Percentiles rank a stretch among this genome's conserved stretches.
Evolutionary conservation across 108 stramenopile species (phyloP).

Genomic region (Skeletonema menzelii): DNA sequence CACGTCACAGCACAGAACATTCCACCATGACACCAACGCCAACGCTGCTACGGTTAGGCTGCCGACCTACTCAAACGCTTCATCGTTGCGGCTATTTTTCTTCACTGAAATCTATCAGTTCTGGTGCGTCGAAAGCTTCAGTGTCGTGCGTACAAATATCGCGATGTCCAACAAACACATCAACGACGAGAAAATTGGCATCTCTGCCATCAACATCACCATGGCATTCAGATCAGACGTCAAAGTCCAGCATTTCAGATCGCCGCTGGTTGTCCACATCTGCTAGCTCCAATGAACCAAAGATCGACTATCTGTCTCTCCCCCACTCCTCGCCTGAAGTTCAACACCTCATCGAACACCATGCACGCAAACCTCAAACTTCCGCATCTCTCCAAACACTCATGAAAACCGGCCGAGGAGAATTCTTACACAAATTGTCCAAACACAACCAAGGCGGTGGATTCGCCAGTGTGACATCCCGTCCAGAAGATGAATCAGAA

Average conservation of each 20-base stretch:
- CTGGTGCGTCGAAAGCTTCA: not conserved
- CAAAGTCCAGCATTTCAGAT: not conserved
- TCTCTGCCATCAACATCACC: not conserved
- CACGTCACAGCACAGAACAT: not conserved
- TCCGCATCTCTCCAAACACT: constrained; percentile 74
- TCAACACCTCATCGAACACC: constrained; percentile 16
- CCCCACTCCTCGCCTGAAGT: constrained; percentile 26
- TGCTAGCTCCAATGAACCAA: not conserved
- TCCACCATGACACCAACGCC: not conserved
- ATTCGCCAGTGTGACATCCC: constrained; percentile 16
- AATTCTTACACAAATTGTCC: constrained; percentile 67
- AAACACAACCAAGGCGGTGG: constrained; percentile 11
- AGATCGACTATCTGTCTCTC: constrained; percentile 9
- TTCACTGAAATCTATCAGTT: not conserved
- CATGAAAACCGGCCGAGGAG: constrained; percentile 86
- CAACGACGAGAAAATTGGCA: not conserved
- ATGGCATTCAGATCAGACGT: not conserved
- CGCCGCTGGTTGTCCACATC: not conserved
- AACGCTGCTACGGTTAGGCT: not conserved
- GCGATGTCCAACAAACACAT: not conserved
- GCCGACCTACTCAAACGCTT: not conserved
- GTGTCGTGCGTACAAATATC: not conserved
- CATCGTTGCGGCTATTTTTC: not conserved
- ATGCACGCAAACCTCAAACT: constrained; percentile 54
- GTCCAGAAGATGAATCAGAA: constrained; percentile 25